Evolutionary conservation across 768 basidiomycete species (phyloP), one percentile per base, ranked within the genome.

Genomic region (Auricularia heimuer): DNA sequence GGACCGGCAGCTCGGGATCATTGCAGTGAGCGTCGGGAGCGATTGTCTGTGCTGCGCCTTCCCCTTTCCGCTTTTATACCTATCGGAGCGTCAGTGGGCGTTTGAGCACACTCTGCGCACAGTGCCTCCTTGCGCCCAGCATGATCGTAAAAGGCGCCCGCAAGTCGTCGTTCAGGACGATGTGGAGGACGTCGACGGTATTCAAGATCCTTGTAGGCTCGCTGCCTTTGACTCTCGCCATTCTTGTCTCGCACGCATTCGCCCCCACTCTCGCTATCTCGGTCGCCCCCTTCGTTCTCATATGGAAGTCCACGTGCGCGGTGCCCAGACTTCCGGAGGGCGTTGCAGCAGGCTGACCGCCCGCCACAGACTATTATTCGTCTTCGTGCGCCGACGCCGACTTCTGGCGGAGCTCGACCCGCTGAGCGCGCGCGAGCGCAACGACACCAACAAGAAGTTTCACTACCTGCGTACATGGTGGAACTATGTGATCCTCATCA

Each of bases 391-490:
- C 4, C 56, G 56, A 7, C 56, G 56, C 11, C 18, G 56, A 6
- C 24, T 24, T 21, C 56, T 60, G 24, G 34, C 56, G 29, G 56
- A 24, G 34, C 56, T 60, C 56, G 56, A 60, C 34, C 56, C 56
- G 34, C 56, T 33, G 24, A 60, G 24, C 56, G 29, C 29, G 56
- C 56, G 56, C 56, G 56, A 60, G 29, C 56, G 56, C 56, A 60
- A 14, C 56, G 56, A 60, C 56, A 60, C 56, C 56, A 60, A 60
- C 56, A 60, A 60, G 56, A 29, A 35, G 29, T 60, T 60, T 18
- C 56, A 34, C 56, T 60, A 8, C 56, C 56, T 60, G 56, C 56
- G 56, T 8, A 33, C 56, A 7, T 60, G 56, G 56, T 60, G 56
- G 56, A 60, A 60, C 56, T 60, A 60, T 18, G 56, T 35, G 1